phyloP scores from a whole-genome alignment of 768 basidiomycete species.

The Pisolithus marmoratus region DNA sequence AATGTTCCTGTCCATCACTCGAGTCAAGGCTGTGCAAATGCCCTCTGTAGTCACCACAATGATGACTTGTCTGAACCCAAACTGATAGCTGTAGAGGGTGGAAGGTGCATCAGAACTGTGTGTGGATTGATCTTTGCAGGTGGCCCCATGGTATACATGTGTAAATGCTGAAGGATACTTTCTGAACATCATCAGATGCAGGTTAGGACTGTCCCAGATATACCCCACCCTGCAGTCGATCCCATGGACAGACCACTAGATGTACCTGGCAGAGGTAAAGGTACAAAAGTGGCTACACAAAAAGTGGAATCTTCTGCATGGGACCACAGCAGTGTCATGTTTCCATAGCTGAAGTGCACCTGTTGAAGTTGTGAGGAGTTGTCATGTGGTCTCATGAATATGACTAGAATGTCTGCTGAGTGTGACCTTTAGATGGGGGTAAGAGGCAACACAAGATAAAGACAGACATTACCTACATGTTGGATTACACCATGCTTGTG shows the following conservation, averaged over 20 bases:
- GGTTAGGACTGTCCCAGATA: background rate
- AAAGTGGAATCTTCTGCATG: conserved; percentile 78
- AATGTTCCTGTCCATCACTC: conserved; percentile 63
- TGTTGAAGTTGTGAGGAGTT: conserved; percentile 66
- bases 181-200: background rate
- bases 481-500: conserved; percentile 60
- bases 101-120: conserved; percentile 24
- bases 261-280: conserved; percentile 56
- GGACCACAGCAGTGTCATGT: conserved; percentile 59
- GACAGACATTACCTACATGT: conserved; percentile 41
- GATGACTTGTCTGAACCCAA: conserved; percentile 83
- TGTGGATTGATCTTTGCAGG: conserved; percentile 8
- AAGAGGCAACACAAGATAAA: conserved; percentile 1
- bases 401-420: conserved; percentile 41
- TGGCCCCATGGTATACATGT: conserved; percentile 19
- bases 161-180: conserved; percentile 20
- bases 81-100: conserved; percentile 54
- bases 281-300: conserved; percentile 62
- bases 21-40: conserved; percentile 82
- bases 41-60: conserved; percentile 66
- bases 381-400: conserved; percentile 32
- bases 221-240: background rate
- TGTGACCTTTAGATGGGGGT: conserved; percentile 36
- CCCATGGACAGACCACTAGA: too few species aligned
- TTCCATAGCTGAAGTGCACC: conserved; percentile 76